phyloP scores from a whole-genome alignment of 345 rosid species.

The Populus nigra region DNA sequence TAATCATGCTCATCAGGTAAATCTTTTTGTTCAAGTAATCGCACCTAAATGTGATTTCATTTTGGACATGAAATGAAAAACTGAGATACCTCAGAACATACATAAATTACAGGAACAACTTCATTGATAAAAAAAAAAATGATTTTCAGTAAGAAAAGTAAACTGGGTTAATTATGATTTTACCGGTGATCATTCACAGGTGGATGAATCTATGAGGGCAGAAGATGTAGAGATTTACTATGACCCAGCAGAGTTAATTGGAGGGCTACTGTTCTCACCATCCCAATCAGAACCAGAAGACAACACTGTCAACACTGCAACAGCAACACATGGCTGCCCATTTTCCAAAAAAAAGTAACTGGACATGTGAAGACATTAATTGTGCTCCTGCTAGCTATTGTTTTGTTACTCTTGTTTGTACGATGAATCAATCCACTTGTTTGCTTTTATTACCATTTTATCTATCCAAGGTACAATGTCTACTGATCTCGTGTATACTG shows the following conservation, averaged over 20 bases:
- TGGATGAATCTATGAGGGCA: slow-evolving; percentile 60
- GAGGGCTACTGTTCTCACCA: slow-evolving; percentile 31
- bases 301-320: background rate
- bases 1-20: no score
- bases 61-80: background rate
- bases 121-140: background rate
- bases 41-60: no score
- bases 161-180: background rate
- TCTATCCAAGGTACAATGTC: no score
- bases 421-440: background rate
- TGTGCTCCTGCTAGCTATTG: background rate
- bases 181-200: slow-evolving; percentile 21
- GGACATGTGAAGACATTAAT: background rate
- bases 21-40: background rate
- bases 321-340: slow-evolving; percentile 19
- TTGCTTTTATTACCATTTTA: no score
- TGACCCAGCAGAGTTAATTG: slow-evolving; percentile 68
- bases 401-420: background rate
- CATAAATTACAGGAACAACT: background rate
- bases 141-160: no score
- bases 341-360: slow-evolving; percentile 1
- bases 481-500: no score
- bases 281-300: background rate
- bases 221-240: slow-evolving; percentile 69
- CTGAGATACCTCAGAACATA: no score